These are phyloP conservation scores for Sungouiella blattae DNA, from an alignment of 805 yeast species.

Conservation along the genomic window DNA sequence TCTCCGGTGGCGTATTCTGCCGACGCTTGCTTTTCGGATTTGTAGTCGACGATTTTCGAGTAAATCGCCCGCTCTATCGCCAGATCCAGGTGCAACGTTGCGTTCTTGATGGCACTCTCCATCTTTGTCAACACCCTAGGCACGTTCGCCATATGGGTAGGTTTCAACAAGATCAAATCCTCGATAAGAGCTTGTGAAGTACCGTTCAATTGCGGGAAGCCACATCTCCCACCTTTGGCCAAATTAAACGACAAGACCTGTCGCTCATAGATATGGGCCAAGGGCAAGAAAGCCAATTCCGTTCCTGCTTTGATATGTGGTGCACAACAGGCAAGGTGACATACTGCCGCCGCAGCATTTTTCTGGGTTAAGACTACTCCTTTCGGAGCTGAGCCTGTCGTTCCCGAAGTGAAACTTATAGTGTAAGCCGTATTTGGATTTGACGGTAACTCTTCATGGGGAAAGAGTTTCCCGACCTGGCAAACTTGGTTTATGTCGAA, in stretches of 20 bases:
- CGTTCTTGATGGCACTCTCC: slow-evolving; percentile 22
- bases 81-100: slow-evolving; percentile 20
- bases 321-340: slow-evolving; percentile 11
- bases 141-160: slow-evolving; percentile 22
- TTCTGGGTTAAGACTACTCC: slow-evolving; percentile 23
- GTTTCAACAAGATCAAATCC: slow-evolving; percentile 23
- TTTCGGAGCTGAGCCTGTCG: slow-evolving; percentile 25
- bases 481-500: slow-evolving; percentile 20
- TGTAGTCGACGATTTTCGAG: slow-evolving; percentile 16
- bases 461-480: slow-evolving; percentile 21
- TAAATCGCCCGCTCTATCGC: slow-evolving; percentile 16
- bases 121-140: slow-evolving; percentile 26
- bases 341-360: slow-evolving; percentile 17
- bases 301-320: slow-evolving; percentile 9
- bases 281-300: slow-evolving; percentile 26
- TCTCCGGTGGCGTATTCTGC: slow-evolving; percentile 16
- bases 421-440: slow-evolving; percentile 18
- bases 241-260: slow-evolving; percentile 21
- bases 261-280: slow-evolving; percentile 38
- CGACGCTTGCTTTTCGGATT: slow-evolving; percentile 12
- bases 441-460: slow-evolving; percentile 15
- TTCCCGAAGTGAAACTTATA: slow-evolving; percentile 26
- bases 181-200: slow-evolving; percentile 22
- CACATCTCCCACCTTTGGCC: slow-evolving; percentile 22
- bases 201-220: slow-evolving; percentile 22